These are phyloP conservation scores for Xylariaceae sp. DNA, from an alignment of 2,329 filamentous ascomycete species.

Conservation along the genomic window DNA sequence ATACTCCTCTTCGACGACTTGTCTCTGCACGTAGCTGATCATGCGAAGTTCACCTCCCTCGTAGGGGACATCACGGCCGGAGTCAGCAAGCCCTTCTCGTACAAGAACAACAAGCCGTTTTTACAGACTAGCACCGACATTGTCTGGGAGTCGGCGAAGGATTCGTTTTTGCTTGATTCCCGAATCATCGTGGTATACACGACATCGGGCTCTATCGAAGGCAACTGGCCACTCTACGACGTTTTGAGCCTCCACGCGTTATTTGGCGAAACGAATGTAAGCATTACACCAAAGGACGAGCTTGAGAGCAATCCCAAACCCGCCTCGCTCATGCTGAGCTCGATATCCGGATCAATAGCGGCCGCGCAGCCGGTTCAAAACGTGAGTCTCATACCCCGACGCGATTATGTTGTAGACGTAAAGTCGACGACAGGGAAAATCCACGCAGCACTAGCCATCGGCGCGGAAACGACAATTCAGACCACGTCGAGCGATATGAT, in stretches of 20 bases:
- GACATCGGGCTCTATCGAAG: constrained; percentile 40
- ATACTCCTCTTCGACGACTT: constrained; percentile 38
- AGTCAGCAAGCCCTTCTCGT: constrained; percentile 25
- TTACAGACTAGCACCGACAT: constrained; percentile 14
- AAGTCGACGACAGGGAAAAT: constrained; percentile 43
- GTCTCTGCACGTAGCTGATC: constrained; percentile 32
- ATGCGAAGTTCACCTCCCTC: constrained; percentile 34
- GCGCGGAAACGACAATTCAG: constrained; percentile 32
- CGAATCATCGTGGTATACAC: constrained; percentile 40
- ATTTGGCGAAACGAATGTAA: constrained; percentile 40
- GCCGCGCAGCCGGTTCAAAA: constrained; percentile 39
- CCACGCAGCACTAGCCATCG: constrained; percentile 38
- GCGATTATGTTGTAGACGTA: constrained; percentile 44
- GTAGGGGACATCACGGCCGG: constrained; percentile 38
- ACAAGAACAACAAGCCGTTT: constrained; percentile 13
- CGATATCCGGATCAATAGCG: constrained; percentile 41
- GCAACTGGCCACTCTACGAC: constrained; percentile 49
- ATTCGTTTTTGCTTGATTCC: constrained; percentile 40
- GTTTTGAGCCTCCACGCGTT: constrained; percentile 40
- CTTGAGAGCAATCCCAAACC: constrained; percentile 33
- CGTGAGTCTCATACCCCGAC: constrained; percentile 34
- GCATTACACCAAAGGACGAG: constrained; percentile 39
- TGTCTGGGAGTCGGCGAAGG: constrained; percentile 26
- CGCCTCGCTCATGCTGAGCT: constrained; percentile 38
- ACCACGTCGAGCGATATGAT: constrained; percentile 40